Percentiles rank a stretch among this genome's conserved stretches.
Conservation (phyloP, 345 rosid genomes). For the Nasturtium officinale region DNA sequence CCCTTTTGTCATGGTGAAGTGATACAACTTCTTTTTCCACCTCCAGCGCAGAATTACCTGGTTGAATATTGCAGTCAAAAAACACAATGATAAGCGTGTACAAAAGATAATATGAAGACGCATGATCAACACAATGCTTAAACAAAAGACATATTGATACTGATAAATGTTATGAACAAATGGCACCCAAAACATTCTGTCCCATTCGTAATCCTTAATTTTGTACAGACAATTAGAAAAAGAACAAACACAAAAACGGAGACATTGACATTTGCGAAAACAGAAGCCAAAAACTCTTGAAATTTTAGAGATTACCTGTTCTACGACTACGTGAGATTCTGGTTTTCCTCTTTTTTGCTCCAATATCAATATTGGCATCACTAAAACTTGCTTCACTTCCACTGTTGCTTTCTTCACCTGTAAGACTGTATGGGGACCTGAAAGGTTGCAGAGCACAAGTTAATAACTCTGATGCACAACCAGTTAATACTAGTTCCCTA, state of each 20-base stretch:
- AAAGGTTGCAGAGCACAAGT: conserved; percentile 33
- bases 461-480: conserved; percentile 26
- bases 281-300: conserved; percentile 8
- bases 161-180: conserved; percentile 12
- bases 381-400: conserved; percentile 52
- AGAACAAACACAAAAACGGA: background rate
- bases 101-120: background rate
- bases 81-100: background rate
- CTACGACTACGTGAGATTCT: conserved; percentile 49
- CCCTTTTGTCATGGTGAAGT: conserved; percentile 45
- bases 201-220: background rate
- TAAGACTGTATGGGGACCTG: conserved; percentile 65
- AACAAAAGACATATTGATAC: background rate
- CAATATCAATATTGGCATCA: conserved; percentile 52
- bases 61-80: conserved; percentile 42
- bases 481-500: conserved; percentile 1
- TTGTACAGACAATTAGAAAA: conserved; percentile 6
- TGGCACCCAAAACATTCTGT: background rate
- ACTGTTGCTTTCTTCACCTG: conserved; percentile 59
- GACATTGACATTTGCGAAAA: background rate
- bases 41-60: conserved; percentile 39
- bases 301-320: conserved; percentile 52
- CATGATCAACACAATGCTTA: background rate
- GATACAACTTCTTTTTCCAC: conserved; percentile 52
- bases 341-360: conserved; percentile 49